Percentiles rank a stretch among this genome's conserved stretches.
phyloP scores from a whole-genome alignment of 257 asterid genomes.

The Fraxinus anomala region DNA sequence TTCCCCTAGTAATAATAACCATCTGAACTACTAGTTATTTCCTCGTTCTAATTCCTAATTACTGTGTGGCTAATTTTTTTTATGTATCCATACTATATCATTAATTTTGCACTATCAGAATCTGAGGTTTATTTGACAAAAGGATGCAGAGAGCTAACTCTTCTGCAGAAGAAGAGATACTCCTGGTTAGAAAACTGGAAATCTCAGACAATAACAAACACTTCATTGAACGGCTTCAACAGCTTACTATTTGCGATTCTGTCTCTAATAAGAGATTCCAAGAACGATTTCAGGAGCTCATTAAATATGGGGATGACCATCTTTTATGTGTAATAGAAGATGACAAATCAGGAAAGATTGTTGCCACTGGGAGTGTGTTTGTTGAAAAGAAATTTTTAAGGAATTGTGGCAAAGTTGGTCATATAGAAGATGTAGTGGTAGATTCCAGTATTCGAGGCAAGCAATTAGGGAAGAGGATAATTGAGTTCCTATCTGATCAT shows the following conservation, averaged over 20 bases:
- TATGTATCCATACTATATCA: no score
- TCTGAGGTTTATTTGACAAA: not conserved
- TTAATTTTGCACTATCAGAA: not conserved
- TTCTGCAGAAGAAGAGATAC: constrained; percentile 36
- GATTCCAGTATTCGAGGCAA: constrained; percentile 68
- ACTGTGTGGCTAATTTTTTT: no score
- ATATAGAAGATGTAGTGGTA: constrained; percentile 90
- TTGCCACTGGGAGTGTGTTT: constrained; percentile 78
- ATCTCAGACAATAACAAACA: constrained; percentile 69
- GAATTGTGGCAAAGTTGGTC: constrained; percentile 80
- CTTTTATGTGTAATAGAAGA: constrained; percentile 70
- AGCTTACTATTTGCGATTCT: constrained; percentile 65
- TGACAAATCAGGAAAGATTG: constrained; percentile 46
- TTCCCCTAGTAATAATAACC: not conserved
- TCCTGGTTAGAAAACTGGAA: constrained; percentile 61
- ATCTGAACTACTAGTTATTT: no score
- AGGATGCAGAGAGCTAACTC: constrained; percentile 37
- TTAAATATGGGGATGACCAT: constrained; percentile 62
- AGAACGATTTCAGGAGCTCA: constrained; percentile 52
- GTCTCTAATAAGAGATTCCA: constrained; percentile 59
- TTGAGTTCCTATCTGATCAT: constrained; percentile 67
- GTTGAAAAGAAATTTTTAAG: constrained; percentile 74
- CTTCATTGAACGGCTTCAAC: constrained; percentile 62
- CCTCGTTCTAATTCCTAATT: not conserved
- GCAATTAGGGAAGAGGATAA: constrained; percentile 70